phyloP scores from a whole-genome alignment of 202 grass and related monocot species.

The Zizania palustris region DNA sequence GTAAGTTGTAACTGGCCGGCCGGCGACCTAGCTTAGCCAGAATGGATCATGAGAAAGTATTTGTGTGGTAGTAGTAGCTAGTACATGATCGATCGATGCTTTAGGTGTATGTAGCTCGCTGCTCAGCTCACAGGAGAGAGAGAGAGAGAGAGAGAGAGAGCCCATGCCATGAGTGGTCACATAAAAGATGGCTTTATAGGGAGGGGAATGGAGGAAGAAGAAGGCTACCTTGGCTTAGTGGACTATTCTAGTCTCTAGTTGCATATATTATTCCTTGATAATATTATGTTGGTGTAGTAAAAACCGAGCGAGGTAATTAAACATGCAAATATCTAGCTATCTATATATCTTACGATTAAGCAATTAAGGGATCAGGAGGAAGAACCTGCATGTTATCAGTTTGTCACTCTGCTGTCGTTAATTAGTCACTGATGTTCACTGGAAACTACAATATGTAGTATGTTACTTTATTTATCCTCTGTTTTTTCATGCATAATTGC shows the following conservation, averaged over 20 bases:
- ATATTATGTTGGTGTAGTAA: background rate
- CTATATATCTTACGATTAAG: background rate
- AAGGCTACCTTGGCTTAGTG: background rate
- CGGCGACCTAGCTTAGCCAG: background rate
- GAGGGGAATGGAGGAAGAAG: constrained; percentile 23
- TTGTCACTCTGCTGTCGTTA: too few relatives aligned
- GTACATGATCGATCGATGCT: background rate
- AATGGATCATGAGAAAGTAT: background rate
- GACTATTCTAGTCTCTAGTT: background rate
- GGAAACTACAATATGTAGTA: too few relatives aligned
- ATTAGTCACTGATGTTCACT: too few relatives aligned
- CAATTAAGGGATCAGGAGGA: too few relatives aligned
- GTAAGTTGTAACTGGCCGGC: too few relatives aligned
- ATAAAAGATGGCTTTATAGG: constrained; percentile 64
- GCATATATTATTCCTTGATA: background rate
- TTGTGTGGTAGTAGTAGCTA: background rate
- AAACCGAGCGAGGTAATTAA: background rate
- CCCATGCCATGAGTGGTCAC: constrained; percentile 58
- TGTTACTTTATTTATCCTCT: too few relatives aligned
- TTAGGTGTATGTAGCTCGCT: background rate
- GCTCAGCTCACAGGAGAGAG: constrained; percentile 6
- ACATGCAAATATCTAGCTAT: background rate
- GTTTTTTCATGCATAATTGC: too few relatives aligned
- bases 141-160: constrained; percentile 38
- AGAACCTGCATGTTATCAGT: too few relatives aligned